Evolutionary conservation across 768 basidiomycete genomes (phyloP).

Genomic region (Naganishia randhawae): DNA sequence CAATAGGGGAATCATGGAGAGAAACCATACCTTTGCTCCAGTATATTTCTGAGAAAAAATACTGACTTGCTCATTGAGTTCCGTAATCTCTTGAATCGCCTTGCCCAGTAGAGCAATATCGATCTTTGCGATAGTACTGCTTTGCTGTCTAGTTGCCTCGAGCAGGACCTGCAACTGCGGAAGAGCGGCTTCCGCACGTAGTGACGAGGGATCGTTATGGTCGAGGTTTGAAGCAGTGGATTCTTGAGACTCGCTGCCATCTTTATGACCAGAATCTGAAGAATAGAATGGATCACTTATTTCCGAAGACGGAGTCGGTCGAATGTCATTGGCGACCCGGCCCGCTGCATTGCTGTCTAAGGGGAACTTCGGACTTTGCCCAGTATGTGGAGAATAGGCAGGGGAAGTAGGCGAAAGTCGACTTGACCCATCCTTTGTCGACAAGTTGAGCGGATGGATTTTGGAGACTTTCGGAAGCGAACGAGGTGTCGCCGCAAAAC

Average conservation of each 20-base stretch:
- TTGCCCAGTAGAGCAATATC: constrained; percentile 71
- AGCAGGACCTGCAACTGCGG: constrained; percentile 36
- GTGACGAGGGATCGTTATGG: background rate
- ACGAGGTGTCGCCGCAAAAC: background rate
- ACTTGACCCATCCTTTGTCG: constrained; percentile 1
- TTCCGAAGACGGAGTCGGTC: constrained; percentile 1
- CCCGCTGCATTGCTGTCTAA: background rate
- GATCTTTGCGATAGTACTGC: constrained; percentile 56
- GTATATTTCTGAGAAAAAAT: constrained; percentile 74
- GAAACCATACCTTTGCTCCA: constrained; percentile 67
- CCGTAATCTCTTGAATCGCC: constrained; percentile 65
- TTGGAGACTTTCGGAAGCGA: background rate
- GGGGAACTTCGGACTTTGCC: background rate
- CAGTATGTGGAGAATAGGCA: background rate
- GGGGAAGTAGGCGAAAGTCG: constrained; percentile 8
- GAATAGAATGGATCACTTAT: constrained; percentile 8
- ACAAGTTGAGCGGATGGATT: constrained; percentile 5
- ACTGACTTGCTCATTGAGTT: constrained; percentile 60
- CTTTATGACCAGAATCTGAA: background rate
- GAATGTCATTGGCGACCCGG: background rate
- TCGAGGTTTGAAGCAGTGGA: constrained; percentile 33
- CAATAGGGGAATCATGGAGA: background rate
- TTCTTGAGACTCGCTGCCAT: constrained; percentile 28
- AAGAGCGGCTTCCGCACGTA: constrained; percentile 30
- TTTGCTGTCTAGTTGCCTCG: constrained; percentile 30